phyloP scores from a whole-genome alignment of 768 basidiomycete species.

The Ramaria sp. region DNA sequence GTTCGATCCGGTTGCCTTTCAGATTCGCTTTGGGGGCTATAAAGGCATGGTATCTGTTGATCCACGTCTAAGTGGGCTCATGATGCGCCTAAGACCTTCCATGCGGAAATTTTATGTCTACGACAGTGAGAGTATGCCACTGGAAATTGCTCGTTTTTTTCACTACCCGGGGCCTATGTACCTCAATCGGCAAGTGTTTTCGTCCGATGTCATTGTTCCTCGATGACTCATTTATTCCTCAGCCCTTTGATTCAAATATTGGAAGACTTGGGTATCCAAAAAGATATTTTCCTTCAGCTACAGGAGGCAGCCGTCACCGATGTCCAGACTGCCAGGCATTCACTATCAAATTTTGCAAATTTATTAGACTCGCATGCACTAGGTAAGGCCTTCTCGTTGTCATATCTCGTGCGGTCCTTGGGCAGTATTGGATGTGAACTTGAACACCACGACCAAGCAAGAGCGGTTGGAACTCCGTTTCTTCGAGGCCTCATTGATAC shows the following conservation, averaged over 20 bases:
- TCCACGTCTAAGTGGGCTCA: slow-evolving; percentile 36
- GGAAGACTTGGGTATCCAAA: slow-evolving; percentile 59
- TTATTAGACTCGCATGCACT: slow-evolving; percentile 41
- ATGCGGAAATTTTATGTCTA: slow-evolving; percentile 67
- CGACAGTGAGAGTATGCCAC: slow-evolving; percentile 36
- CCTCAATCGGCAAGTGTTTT: slow-evolving; percentile 50
- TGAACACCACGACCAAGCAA: slow-evolving; percentile 16
- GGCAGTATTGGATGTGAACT: slow-evolving; percentile 38
- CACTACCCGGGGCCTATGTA: slow-evolving; percentile 48
- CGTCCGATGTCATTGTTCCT: not conserved
- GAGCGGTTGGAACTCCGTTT: slow-evolving; percentile 25
- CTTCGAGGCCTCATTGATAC: slow-evolving; percentile 45
- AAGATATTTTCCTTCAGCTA: slow-evolving; percentile 45
- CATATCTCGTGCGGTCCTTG: slow-evolving; percentile 35
- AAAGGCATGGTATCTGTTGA: slow-evolving; percentile 77
- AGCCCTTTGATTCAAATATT: slow-evolving; percentile 71
- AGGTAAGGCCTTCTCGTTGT: slow-evolving; percentile 36
- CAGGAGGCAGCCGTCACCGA: slow-evolving; percentile 49
- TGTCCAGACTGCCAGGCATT: slow-evolving; percentile 50
- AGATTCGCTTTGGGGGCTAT: slow-evolving; percentile 74
- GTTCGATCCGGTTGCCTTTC: slow-evolving; percentile 30
- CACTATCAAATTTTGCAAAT: slow-evolving; percentile 32
- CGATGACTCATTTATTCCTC: not conserved
- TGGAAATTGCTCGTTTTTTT: slow-evolving; percentile 66
- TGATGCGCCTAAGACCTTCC: slow-evolving; percentile 58